Evolutionary conservation across 2,329 filamentous ascomycete species (phyloP).

Genomic region (Clonostachys sp.): DNA sequence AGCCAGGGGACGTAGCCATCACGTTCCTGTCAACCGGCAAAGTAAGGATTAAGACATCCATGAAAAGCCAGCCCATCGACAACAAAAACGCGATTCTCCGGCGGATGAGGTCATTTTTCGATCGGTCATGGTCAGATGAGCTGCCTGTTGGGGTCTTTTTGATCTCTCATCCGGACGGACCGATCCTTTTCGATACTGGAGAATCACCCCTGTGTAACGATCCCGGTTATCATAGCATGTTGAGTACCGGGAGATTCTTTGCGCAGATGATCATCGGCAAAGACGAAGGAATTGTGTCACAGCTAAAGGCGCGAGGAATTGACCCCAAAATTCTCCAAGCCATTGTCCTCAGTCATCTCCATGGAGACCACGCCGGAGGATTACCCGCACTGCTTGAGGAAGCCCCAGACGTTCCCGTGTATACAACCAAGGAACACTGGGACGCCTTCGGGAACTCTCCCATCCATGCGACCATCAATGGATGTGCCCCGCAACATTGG

Average conservation of each 20-base stretch:
- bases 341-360: constrained; percentile 18
- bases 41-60: constrained; percentile 7
- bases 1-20: not conserved
- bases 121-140: constrained; percentile 8
- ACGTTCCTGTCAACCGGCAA: constrained; percentile 12
- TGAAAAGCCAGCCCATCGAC: constrained; percentile 8
- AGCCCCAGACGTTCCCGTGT: constrained; percentile 17
- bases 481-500: constrained; percentile 20
- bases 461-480: constrained; percentile 16
- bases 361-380: constrained; percentile 18
- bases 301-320: constrained; percentile 2
- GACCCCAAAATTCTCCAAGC: constrained; percentile 14
- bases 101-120: constrained; percentile 10
- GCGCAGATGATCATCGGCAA: too few species aligned
- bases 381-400: constrained; percentile 14
- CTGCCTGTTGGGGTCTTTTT: constrained; percentile 13
- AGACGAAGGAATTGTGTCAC: too few species aligned
- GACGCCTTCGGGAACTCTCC: constrained; percentile 15
- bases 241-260: too few species aligned
- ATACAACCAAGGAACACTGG: constrained; percentile 15
- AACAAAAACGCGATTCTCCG: constrained; percentile 9
- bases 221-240: constrained; percentile 6
- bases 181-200: constrained; percentile 14
- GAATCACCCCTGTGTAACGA: constrained; percentile 11
- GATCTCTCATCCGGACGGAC: constrained; percentile 11